A percentile compares a stretch with the other conserved stretches of the same genome.
Evolutionary conservation across 106 monocot species (phyloP).

Genomic region (Dioscorea dumetorum): DNA sequence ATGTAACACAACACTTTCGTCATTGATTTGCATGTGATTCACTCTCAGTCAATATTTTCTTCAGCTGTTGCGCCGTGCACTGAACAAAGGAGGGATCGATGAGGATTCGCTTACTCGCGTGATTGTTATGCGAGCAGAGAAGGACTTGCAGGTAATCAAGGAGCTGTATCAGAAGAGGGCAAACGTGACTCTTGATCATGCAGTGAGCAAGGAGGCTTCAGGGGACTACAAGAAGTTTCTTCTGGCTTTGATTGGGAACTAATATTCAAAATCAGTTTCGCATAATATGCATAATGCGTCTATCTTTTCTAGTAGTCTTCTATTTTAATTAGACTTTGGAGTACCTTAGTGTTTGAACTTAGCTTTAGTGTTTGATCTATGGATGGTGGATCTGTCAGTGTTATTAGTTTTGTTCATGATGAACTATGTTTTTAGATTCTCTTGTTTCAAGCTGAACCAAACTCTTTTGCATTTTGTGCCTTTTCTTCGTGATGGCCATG

Average conservation of each 20-base stretch:
- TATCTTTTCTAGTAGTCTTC: background rate
- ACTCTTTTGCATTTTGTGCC: no score
- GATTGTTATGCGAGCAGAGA: slow-evolving; percentile 67
- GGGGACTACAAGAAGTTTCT: slow-evolving; percentile 71
- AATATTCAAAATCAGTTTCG: background rate
- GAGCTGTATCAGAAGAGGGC: slow-evolving; percentile 47
- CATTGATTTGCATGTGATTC: background rate
- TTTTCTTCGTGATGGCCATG: no score
- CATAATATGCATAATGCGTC: background rate
- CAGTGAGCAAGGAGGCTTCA: slow-evolving; percentile 44
- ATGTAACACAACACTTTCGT: background rate
- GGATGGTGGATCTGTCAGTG: background rate
- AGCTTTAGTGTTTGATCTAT: background rate
- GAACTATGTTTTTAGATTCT: background rate
- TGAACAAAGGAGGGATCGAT: slow-evolving; percentile 23
- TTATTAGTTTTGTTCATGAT: background rate
- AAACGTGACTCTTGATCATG: slow-evolving; percentile 38
- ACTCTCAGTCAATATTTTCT: background rate
- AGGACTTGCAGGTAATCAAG: slow-evolving; percentile 63
- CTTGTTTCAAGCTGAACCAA: no score
- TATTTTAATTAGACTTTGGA: background rate
- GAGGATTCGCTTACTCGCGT: slow-evolving; percentile 58
- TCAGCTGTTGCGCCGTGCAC: slow-evolving; percentile 43
- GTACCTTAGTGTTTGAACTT: background rate
- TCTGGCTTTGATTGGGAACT: slow-evolving; percentile 59